Evolutionary conservation across 2,329 filamentous ascomycete genomes (phyloP).

Genomic region (Ophiocordyceps camponoti-leonardi): DNA sequence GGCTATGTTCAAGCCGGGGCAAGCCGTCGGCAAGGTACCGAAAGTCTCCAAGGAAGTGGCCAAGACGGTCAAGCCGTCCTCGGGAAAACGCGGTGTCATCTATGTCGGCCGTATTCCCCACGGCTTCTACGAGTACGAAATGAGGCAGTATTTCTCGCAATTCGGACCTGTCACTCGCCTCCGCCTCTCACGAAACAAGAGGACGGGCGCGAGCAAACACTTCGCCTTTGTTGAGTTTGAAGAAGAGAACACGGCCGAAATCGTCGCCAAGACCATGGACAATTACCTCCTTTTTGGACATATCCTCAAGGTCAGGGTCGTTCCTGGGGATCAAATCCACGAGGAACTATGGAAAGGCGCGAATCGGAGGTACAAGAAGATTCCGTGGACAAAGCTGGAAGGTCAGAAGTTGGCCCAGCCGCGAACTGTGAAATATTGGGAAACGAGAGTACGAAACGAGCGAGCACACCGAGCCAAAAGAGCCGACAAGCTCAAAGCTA

Average conservation of each 20-base stretch:
- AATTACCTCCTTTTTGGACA: constrained; percentile 93
- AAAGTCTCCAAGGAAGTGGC: constrained; percentile 25
- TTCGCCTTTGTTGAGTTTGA: constrained; percentile 88
- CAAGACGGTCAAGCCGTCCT: constrained; percentile 23
- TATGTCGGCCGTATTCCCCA: constrained; percentile 86
- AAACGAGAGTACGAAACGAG: constrained; percentile 56
- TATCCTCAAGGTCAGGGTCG: constrained; percentile 71
- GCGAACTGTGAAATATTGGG: constrained; percentile 60
- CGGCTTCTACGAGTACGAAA: constrained; percentile 92
- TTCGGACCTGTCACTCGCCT: constrained; percentile 70
- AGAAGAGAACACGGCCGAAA: constrained; percentile 61
- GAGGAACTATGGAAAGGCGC: constrained; percentile 76
- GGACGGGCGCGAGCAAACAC: constrained; percentile 82
- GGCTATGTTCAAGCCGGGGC: constrained; percentile 25
- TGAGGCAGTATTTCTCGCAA: constrained; percentile 84
- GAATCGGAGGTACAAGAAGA: constrained; percentile 74
- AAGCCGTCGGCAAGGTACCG: constrained; percentile 33
- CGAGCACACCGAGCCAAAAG: constrained; percentile 50
- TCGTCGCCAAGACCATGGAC: constrained; percentile 92
- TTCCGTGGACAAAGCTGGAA: constrained; percentile 77
- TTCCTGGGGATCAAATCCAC: constrained; percentile 64
- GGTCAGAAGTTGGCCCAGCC: constrained; percentile 59
- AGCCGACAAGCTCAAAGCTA: constrained; percentile 55
- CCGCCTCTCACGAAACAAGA: constrained; percentile 78
- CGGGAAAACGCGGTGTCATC: constrained; percentile 55